phyloP scores from a whole-genome alignment of 2,329 filamentous ascomycete genomes.

The Fusarium marasasianum region DNA sequence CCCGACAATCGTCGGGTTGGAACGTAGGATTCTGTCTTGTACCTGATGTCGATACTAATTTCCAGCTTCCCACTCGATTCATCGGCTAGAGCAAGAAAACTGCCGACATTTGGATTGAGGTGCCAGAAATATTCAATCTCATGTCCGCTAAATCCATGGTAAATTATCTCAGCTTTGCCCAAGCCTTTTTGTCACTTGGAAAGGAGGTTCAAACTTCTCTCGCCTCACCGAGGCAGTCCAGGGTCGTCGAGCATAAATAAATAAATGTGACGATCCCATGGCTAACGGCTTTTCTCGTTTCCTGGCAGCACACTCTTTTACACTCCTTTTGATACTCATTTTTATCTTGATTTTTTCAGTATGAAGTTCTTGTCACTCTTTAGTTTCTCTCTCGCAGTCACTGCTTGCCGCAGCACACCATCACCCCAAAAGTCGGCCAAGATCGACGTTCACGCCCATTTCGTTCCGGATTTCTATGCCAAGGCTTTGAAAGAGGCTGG shows the following conservation, averaged over 20 bases:
- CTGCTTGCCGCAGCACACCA: not conserved
- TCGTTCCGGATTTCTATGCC: constrained; percentile 5
- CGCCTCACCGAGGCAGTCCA: no score
- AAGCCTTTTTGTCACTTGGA: not conserved
- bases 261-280: not conserved
- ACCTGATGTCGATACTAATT: not conserved
- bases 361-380: constrained; percentile 1
- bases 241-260: not conserved
- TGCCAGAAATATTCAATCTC: not conserved
- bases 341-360: not conserved
- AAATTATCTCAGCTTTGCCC: accelerated
- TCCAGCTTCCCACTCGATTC: not conserved
- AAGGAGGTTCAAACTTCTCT: not conserved
- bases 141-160: accelerated
- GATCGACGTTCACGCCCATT: constrained; percentile 8
- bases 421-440: constrained; percentile 2
- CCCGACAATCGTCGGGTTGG: not conserved
- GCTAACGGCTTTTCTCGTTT: not conserved
- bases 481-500: constrained; percentile 11
- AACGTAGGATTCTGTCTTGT: not conserved
- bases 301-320: not conserved
- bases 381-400: not conserved
- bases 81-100: not conserved
- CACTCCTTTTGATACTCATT: not conserved
- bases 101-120: accelerated